A percentile compares a stretch with the other conserved stretches of the same genome.
phyloP scores from a whole-genome alignment of 352 stramenopile species.

The Phytophthora gonapodyides region DNA sequence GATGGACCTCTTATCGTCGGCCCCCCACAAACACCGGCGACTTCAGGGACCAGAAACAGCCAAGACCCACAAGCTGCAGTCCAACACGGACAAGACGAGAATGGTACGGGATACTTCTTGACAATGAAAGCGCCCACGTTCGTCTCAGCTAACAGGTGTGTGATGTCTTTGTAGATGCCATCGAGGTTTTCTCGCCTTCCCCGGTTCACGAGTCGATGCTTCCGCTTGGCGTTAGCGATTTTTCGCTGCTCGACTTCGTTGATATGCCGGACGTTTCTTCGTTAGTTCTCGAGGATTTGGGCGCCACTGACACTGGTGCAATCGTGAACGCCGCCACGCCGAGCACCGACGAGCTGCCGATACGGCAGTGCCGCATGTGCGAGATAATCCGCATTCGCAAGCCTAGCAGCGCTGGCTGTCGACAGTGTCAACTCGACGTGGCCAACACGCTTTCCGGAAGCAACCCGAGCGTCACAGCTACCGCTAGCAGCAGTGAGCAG shows the following conservation, averaged over 20 bases:
- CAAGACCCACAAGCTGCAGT: not conserved
- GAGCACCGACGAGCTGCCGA: not conserved
- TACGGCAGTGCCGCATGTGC: slow-evolving; percentile 23
- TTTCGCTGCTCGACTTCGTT: too few species aligned
- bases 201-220: too few species aligned
- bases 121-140: too few species aligned
- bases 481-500: not conserved
- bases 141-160: not conserved
- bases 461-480: not conserved
- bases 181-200: not conserved
- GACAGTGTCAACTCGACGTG: slow-evolving; percentile 17
- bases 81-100: not conserved
- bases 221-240: too few species aligned
- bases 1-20: slow-evolving; percentile 6
- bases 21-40: not conserved
- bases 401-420: slow-evolving; percentile 20
- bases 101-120: not conserved
- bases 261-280: not conserved
- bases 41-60: not conserved
- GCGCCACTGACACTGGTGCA: not conserved
- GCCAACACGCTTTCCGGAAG: not conserved
- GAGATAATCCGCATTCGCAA: slow-evolving; percentile 36
- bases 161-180: not conserved
- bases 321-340: too few species aligned
- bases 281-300: not conserved